A percentile compares a stretch with the other conserved stretches of the same genome.
Conservation (phyloP, 2,329 filamentous ascomycete genomes). For the Ophiostoma himal-ulmi region DNA sequence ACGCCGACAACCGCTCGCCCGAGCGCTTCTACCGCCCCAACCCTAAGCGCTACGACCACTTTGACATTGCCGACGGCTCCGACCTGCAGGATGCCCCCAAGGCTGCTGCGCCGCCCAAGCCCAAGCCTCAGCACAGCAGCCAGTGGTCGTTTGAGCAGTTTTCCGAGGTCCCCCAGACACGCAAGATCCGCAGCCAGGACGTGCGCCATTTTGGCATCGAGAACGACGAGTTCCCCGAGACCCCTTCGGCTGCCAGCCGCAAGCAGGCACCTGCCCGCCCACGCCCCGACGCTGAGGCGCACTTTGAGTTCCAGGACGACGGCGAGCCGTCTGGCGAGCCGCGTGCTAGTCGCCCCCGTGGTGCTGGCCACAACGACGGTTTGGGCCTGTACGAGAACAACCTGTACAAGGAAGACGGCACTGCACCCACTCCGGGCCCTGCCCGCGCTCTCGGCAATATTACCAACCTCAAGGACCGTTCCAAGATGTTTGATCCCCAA, state of each 20-base stretch:
- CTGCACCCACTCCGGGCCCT: constrained; percentile 33
- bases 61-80: constrained; percentile 67
- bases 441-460: constrained; percentile 56
- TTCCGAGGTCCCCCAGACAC: constrained; percentile 61
- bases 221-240: constrained; percentile 53
- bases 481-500: constrained; percentile 71
- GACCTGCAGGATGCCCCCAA: constrained; percentile 45
- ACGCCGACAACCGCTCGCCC: constrained; percentile 35
- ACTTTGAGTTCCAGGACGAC: constrained; percentile 81
- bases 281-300: constrained; percentile 71
- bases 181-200: constrained; percentile 58
- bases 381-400: constrained; percentile 72
- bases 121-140: constrained; percentile 59
- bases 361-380: constrained; percentile 59
- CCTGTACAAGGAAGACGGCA: constrained; percentile 56
- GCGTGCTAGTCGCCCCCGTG: constrained; percentile 43
- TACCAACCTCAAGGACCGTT: constrained; percentile 66
- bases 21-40: constrained; percentile 57
- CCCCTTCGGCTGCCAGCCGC: constrained; percentile 44
- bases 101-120: constrained; percentile 38
- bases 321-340: constrained; percentile 51
- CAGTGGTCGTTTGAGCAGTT: constrained; percentile 91
- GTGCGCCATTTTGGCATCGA: constrained; percentile 75
- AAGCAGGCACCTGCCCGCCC: constrained; percentile 57
- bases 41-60: constrained; percentile 77